Conservation (phyloP, 2,329 filamentous ascomycete genomes). For the Dryadomyces quercus-mongolicae region DNA sequence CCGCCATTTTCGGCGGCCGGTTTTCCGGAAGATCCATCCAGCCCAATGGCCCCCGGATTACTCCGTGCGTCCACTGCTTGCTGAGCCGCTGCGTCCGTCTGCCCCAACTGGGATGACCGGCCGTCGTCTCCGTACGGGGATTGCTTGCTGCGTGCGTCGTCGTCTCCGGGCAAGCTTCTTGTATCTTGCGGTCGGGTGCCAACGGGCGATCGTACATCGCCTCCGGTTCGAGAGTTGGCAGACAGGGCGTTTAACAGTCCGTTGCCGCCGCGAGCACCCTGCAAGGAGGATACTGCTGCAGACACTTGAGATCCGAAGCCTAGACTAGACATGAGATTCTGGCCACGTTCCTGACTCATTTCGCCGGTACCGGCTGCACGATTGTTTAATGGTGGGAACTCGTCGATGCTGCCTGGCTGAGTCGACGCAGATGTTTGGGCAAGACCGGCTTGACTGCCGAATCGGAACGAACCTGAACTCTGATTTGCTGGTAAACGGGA, state of each 20-base stretch:
- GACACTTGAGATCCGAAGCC: constrained; percentile 35
- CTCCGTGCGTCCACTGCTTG: constrained; percentile 25
- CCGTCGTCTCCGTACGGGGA: constrained; percentile 30
- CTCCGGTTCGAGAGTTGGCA: constrained; percentile 37
- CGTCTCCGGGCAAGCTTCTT: constrained; percentile 26
- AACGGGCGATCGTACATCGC: constrained; percentile 37
- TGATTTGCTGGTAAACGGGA: constrained; percentile 22
- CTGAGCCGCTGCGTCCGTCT: not conserved
- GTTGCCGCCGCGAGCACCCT: constrained; percentile 36
- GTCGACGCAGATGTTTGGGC: constrained; percentile 27
- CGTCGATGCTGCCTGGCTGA: constrained; percentile 39
- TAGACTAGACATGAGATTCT: constrained; percentile 39
- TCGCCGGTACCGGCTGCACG: constrained; percentile 41
- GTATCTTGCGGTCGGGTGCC: constrained; percentile 32
- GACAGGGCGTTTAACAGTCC: constrained; percentile 53
- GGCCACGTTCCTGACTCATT: constrained; percentile 41
- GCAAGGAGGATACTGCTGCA: constrained; percentile 12
- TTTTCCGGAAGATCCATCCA: constrained; percentile 24
- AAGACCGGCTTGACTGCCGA: constrained; percentile 33
- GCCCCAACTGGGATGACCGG: not conserved
- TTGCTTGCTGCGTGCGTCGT: constrained; percentile 33
- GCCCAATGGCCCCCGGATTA: constrained; percentile 34
- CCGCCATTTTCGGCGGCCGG: constrained; percentile 23
- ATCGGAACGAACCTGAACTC: constrained; percentile 38
- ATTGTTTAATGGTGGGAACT: constrained; percentile 52